Conservation (phyloP, 1,284 basidiomycete genomes). For the Ustilago sp. region DNA sequence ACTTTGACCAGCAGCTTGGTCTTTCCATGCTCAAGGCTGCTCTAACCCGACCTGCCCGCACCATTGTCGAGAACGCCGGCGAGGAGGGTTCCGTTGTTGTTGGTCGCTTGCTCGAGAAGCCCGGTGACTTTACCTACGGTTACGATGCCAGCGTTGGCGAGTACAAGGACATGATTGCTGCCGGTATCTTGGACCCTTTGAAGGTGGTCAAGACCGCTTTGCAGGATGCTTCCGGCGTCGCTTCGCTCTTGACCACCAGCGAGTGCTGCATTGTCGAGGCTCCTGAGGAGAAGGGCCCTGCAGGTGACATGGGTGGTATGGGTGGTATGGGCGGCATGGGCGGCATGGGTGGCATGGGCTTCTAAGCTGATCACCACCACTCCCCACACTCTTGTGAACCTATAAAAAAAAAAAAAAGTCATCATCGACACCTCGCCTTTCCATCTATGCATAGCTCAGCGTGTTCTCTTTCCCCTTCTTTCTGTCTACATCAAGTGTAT, state of each 20-base stretch:
- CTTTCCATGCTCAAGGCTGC: constrained; percentile 92
- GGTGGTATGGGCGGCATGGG: constrained; percentile 70
- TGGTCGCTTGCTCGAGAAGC: constrained; percentile 73
- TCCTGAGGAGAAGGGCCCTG: constrained; percentile 82
- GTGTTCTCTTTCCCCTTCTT: neutral
- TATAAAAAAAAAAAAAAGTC: constrained; percentile 10
- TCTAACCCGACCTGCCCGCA: constrained; percentile 80
- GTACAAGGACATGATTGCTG: constrained; percentile 93
- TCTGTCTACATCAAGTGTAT: constrained; percentile 29
- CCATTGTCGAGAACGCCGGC: constrained; percentile 93
- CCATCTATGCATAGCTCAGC: constrained; percentile 10
- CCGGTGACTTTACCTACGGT: constrained; percentile 72
- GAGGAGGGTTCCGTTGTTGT: constrained; percentile 95
- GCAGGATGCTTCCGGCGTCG: constrained; percentile 73
- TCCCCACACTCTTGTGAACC: neutral
- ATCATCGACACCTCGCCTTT: neutral
- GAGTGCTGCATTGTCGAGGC: constrained; percentile 93
- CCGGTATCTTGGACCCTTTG: constrained; percentile 82
- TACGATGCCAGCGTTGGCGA: constrained; percentile 92
- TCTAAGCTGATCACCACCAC: constrained; percentile 37
- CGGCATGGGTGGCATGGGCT: constrained; percentile 68
- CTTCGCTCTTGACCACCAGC: constrained; percentile 89
- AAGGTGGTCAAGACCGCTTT: constrained; percentile 68
- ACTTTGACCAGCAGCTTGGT: constrained; percentile 98
- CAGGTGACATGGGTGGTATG: constrained; percentile 68